Evolutionary conservation across 2,329 filamentous ascomycete species (phyloP), one percentile per base, ranked within the genome.

Genomic region (Fusarium sp.): DNA sequence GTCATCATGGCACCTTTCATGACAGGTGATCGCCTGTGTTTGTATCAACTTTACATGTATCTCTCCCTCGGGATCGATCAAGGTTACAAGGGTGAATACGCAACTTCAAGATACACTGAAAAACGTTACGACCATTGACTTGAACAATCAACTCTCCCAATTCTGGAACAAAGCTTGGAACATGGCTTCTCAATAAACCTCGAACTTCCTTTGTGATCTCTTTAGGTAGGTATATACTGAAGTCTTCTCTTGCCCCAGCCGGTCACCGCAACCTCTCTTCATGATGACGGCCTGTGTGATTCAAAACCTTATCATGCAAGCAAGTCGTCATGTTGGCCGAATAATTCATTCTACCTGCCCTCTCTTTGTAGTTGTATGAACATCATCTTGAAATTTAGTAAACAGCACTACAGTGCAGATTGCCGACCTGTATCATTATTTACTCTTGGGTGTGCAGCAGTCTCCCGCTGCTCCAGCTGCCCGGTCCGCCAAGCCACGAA

Each of bases 401-500:
- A 41, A 24, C 13, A 27, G 13, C 20, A 25, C 32, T 11, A 27
- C 1, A 27, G 18, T 41, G 20, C 9, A 37, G 37, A 34, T 7
- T 41, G 16, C 13, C 22, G 13, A 11, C 42, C 32, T 25, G 24
- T 13, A 57, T 45, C 72, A 37, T 70, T 81, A 64, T 48, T 57
- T 64, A 13, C n/a, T 81, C 75, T 83, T 86, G 2, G 84, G 84
- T 46, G 79, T 78, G 71, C 87, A 89, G 75, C 87, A 89, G 71
- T 88, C 86, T 6, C 84, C 85, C 0, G 84, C 84, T 18, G 80
- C 78, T 10, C 73, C 73, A 12, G 79, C 81, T 11, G 82, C 86
- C n/a, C 77, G 78, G 71, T 86, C 83, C 16, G 83, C 84, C 46
- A 88, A 77, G 6, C 80, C 79, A 57, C 78, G 81, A 40, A 86